phyloP scores from a whole-genome alignment of 1,284 basidiomycete genomes.

The Papiliotrema nemorosa region DNA sequence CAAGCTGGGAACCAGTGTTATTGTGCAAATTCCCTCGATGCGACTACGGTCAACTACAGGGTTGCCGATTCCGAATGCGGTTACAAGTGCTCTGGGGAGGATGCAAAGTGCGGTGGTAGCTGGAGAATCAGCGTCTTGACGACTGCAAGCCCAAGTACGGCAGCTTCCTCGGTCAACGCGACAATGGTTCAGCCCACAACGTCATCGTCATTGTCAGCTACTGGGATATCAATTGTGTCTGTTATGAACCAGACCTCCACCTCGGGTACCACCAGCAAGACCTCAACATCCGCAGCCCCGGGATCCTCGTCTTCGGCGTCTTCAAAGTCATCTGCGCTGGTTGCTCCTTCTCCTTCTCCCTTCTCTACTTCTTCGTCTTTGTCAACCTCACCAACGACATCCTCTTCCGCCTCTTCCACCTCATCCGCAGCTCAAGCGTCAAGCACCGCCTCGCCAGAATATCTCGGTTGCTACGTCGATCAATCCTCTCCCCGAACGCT shows the following conservation, averaged over 20 bases:
- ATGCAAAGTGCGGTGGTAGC: constrained; percentile 5
- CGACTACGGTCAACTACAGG: neutral
- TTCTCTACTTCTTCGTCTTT: neutral
- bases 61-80: constrained; percentile 3
- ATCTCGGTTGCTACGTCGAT: neutral
- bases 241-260: too few relatives aligned
- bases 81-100: constrained; percentile 7
- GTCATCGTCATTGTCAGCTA: neutral
- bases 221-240: too few relatives aligned
- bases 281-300: too few relatives aligned
- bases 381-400: neutral
- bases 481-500: neutral
- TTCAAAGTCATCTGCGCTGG: too few relatives aligned
- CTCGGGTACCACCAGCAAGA: too few relatives aligned
- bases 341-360: too few relatives aligned
- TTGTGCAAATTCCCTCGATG: constrained; percentile 15
- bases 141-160: neutral
- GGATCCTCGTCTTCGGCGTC: too few relatives aligned
- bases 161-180: too few relatives aligned
- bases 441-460: neutral
- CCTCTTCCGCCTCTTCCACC: neutral
- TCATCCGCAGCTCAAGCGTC: neutral
- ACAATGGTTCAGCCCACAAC: too few relatives aligned
- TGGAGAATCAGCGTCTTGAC: constrained; percentile 7
- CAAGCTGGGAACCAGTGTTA: constrained; percentile 17